Evolutionary conservation across 169 alveolate species (phyloP).

Genomic region (Cryptosporidium ryanae): DNA sequence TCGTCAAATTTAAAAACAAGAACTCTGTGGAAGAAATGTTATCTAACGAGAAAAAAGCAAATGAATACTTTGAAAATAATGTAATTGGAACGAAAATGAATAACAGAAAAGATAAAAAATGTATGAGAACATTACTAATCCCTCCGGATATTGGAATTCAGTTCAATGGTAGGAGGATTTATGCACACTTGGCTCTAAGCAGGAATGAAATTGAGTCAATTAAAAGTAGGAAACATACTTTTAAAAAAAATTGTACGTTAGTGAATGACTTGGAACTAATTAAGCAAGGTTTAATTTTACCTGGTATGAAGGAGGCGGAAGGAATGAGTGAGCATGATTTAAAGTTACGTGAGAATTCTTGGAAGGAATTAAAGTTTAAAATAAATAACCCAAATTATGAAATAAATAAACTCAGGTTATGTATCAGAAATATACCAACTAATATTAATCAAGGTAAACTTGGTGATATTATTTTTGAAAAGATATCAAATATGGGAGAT

Average conservation of each 20-base stretch:
- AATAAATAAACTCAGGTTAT: slow-evolving; percentile 36
- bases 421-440: slow-evolving; percentile 56
- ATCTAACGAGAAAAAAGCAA: slow-evolving; percentile 23
- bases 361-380: slow-evolving; percentile 47
- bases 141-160: slow-evolving; percentile 69
- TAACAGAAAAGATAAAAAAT: background rate
- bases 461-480: background rate
- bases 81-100: background rate
- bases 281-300: slow-evolving; percentile 37
- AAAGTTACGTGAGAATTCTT: slow-evolving; percentile 52
- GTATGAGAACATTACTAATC: background rate
- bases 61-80: slow-evolving; percentile 17
- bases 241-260: background rate
- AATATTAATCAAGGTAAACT: slow-evolving; percentile 12
- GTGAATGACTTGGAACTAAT: background rate
- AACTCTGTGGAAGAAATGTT: slow-evolving; percentile 48
- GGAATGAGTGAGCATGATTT: slow-evolving; percentile 68
- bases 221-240: background rate
- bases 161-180: slow-evolving; percentile 64
- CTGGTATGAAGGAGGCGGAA: slow-evolving; percentile 58
- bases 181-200: slow-evolving; percentile 54
- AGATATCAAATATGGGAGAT: slow-evolving; percentile 13
- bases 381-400: slow-evolving; percentile 49
- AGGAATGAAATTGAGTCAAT: slow-evolving; percentile 15
- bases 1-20: slow-evolving; percentile 24